Base-by-base conservation (phyloP, 352 stramenopile genomes). In the Pythium phragmiticola region DNA sequence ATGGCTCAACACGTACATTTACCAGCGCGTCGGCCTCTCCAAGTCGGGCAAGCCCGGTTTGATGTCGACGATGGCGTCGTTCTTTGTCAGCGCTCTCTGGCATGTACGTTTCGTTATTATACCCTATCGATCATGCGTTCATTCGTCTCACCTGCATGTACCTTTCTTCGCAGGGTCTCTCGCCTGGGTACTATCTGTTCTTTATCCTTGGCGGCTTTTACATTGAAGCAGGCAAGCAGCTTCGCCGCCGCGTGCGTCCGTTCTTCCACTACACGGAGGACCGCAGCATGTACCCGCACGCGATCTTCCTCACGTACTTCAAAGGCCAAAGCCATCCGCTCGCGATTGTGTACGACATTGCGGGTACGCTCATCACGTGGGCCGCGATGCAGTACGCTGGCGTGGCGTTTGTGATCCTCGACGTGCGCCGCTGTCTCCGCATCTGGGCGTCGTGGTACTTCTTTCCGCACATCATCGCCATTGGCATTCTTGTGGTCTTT, bases 1-100 rank as follows among this genome's bases (percentile, higher is more conserved):
- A 33, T 95, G 87, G 87, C 88, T 90, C 63, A 93, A 95, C 68
- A 93, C 87, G 19, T 95, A 95, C 66, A 90, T 95, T 52, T 95
- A 95, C 70, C 87, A 95, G 62, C 87, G 87, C 41, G 78, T 95
- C 3, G 83, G 74, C 14, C 70, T 92, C 21, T 89, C 82, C 58
- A 91, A 92, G 74, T 89, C 82, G 16, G 84, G 87, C 41, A 92
- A 91, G 62, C 66, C 87, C 36, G 77, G 75, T 7, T 46, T 89
- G 19, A 8, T 90, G 23, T 95, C 87, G 14, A 95, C 83, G 3
- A 90, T 93, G 70, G 68, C 67, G 45, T 75, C 82, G 7, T 95
- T 95, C 69, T 85, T 95, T 50, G 76, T 93, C 48, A 95, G 87
- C 58, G 87, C 87, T 23, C 37, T 93, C 67, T 95, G 87, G 87